A percentile compares a stretch with the other conserved stretches of the same genome.
These are phyloP conservation scores for Apophysomyces variabilis DNA, from an alignment of 371 early-diverging fungal genomes.

Conservation along the genomic window DNA sequence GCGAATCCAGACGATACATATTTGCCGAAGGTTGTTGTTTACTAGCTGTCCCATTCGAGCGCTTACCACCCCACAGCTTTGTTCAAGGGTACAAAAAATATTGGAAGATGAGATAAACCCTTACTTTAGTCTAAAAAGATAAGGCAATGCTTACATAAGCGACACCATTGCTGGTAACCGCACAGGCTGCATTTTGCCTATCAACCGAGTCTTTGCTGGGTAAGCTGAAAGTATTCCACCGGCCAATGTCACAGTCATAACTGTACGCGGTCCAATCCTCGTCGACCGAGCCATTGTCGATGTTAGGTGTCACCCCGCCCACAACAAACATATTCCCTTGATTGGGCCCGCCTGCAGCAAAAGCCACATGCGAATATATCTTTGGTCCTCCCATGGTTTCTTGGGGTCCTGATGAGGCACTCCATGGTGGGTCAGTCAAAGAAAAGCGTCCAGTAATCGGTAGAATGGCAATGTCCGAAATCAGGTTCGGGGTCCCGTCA, in stretches of 20 bases:
- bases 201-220: slow-evolving; percentile 36
- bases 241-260: slow-evolving; percentile 38
- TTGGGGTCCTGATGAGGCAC: slow-evolving; percentile 44
- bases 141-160: slow-evolving; percentile 34
- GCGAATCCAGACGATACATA: slow-evolving; percentile 41
- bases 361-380: slow-evolving; percentile 45
- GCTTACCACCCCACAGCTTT: slow-evolving; percentile 52
- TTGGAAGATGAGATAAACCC: background rate
- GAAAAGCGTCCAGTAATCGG: slow-evolving; percentile 32
- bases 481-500: slow-evolving; percentile 31
- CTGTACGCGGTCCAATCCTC: slow-evolving; percentile 37
- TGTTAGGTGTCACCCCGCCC: slow-evolving; percentile 39
- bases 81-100: background rate
- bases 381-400: slow-evolving; percentile 41
- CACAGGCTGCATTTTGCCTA: slow-evolving; percentile 42
- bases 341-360: slow-evolving; percentile 28
- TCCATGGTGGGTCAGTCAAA: slow-evolving; percentile 45
- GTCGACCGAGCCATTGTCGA: slow-evolving; percentile 20
- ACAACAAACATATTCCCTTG: slow-evolving; percentile 42
- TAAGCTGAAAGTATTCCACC: slow-evolving; percentile 42
- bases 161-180: slow-evolving; percentile 32
- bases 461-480: slow-evolving; percentile 45
- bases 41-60: slow-evolving; percentile 15
- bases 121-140: background rate
- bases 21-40: slow-evolving; percentile 19